Evolutionary conservation across 208 protist species (phyloP), one percentile per base, ranked within the genome.

Genomic region (Trypanosomatidae sp.): DNA sequence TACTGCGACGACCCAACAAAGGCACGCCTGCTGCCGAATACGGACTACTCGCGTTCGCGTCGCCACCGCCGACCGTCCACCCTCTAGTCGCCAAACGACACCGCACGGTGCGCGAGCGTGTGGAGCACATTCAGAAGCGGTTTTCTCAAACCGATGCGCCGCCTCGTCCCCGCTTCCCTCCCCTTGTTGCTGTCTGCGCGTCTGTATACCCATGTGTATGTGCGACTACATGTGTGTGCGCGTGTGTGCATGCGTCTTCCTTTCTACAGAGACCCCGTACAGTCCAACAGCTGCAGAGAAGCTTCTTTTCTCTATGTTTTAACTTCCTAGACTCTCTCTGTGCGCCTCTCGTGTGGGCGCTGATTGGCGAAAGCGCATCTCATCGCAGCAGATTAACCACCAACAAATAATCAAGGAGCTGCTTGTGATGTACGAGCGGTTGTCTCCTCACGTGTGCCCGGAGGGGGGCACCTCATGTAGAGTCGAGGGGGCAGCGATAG

Each of bases 1-100:
- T 94, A 94, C 68, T 90, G 81, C 73, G 89, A 94, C 70, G 82
- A 94, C 50, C 89, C 89, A 1, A 79, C 43, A 7, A 94, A 91
- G 80, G 89, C 89, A 44, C 79, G 78, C 15, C 62, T 91, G 59
- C 77, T 67, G 62, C 68, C 71, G 4, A 67, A 73, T 65, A 73
- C 70, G 65, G 58, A 72, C 36, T 53, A 69, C 41, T 72, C 74
- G 13, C 79, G 70, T 3, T 41, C 71, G 43, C 60, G 41, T 5
- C 79, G 70, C n/a, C 74, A 69, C 33, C 77, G 74, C 15, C 74
- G 68, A 8, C 56, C 41, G 5, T 19, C 68, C 36, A 43, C 52
- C 15, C 68, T 59, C 15, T 72, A 66, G 41, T 46, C 41, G 10
- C 25, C 12, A 62, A 19, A 36, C 5, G 17, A 36, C 25, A 62